Conservation (phyloP, 2,329 filamentous ascomycete genomes). For the Aspergillus vadensis region DNA sequence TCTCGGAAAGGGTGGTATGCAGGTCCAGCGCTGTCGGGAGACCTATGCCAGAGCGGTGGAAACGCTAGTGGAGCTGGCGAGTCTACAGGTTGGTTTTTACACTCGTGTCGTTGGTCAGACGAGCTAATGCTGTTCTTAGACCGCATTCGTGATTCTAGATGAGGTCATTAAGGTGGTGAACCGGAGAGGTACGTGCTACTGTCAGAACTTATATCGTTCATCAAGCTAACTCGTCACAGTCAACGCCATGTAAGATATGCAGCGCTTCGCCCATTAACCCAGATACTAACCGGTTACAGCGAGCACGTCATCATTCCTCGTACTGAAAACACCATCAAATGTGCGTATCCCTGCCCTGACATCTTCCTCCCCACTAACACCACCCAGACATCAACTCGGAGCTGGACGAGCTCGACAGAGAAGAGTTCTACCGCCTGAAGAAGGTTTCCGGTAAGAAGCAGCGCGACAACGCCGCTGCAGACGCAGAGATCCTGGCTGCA, state of each 20-base stretch:
- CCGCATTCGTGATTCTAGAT: constrained; percentile 95
- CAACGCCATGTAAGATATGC: constrained; percentile 77
- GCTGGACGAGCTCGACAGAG: constrained; percentile 92
- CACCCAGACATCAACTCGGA: constrained; percentile 88
- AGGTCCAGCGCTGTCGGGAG: constrained; percentile 91
- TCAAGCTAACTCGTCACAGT: constrained; percentile 56
- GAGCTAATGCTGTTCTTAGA: constrained; percentile 51
- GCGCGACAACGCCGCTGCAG: constrained; percentile 69
- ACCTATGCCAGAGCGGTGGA: constrained; percentile 96
- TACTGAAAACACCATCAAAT: constrained; percentile 99
- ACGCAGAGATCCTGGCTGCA: constrained; percentile 70
- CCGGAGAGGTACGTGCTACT: constrained; percentile 68
- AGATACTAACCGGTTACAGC: constrained; percentile 31
- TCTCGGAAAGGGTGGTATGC: constrained; percentile 93
- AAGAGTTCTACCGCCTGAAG: constrained; percentile 97
- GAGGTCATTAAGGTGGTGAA: constrained; percentile 99
- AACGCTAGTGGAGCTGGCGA: constrained; percentile 90
- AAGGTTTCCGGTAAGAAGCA: constrained; percentile 89
- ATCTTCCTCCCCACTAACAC: constrained; percentile 11
- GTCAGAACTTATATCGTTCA: not conserved
- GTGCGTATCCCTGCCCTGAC: constrained; percentile 46
- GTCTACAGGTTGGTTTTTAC: constrained; percentile 65
- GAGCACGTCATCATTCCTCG: constrained; percentile 83
- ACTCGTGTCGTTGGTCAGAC: not conserved
- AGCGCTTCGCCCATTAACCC: not conserved